Evolutionary conservation across 805 yeast species (phyloP), one percentile per base, ranked within the genome.

Genomic region (Candida incommunis): DNA sequence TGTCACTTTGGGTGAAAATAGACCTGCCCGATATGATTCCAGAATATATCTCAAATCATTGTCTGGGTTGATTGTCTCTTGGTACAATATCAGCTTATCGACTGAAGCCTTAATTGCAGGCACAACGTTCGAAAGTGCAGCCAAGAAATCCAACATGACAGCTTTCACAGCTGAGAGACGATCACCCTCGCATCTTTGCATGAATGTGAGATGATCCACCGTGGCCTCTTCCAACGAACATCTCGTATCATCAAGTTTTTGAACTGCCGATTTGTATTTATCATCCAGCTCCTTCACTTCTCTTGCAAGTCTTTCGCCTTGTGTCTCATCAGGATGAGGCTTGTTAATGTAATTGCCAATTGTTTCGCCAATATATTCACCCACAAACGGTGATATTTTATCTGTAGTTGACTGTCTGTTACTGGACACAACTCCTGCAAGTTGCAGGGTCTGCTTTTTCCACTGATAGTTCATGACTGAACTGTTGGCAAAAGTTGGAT

Each of bases 171-270:
- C 92, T 50, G 72, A 70, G 48, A 82, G 66, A 50, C 95, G 71
- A 62, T 85, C 94, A 27, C 74, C 60, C 62, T 85, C 95, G 64
- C 92, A 84, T 54, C 78, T 74, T 58, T 84, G 90, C 83, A 85
- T 76, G 58, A 80, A 83, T 21, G 78, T 63, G 43, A 80, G 65
- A 56, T 82, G 88, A 52, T 80, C 88, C 59, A 80, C 72, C 46
- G 81, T 68, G 5, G 53, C 44, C 55, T 82, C 90, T 60, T 86
- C 95, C 41, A 83, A 68, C 41, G 76, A 77, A 59, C 92, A 81
- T 47, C 94, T 70, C 13, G 74, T 60, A 40, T 69, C 67, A 56
- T 85, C 95, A 50, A 83, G 66, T 34, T 70, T 72, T 41, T 65
- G 61, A 7, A 83, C 78, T 43, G 72, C 69, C 41, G 66, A 65